Evolutionary conservation across 140 eudicot genomes (phyloP).

Genomic region (Eryngium alpinum): DNA sequence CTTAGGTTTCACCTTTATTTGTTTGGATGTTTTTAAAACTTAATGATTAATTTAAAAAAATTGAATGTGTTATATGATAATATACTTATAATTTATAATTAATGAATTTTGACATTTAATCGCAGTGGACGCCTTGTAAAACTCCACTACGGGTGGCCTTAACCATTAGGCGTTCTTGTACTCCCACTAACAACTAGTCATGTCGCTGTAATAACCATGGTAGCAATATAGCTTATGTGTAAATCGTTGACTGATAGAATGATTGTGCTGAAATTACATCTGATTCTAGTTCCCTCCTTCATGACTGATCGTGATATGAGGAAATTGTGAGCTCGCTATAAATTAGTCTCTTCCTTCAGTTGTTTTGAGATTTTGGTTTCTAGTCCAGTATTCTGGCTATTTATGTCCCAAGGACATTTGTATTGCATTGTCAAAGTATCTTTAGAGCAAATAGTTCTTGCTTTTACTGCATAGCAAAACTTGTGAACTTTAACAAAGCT

Average conservation of each 20-base stretch:
- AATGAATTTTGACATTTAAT: too few relatives aligned
- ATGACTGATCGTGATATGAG: neutral
- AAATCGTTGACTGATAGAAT: neutral
- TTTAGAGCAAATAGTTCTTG: neutral
- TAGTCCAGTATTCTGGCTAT: neutral
- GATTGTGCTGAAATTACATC: neutral
- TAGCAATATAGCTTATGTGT: neutral
- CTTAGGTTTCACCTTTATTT: too few relatives aligned
- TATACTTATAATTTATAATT: too few relatives aligned
- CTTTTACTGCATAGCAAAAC: neutral
- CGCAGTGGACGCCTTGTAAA: too few relatives aligned
- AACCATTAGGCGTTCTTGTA: too few relatives aligned
- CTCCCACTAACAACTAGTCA: too few relatives aligned
- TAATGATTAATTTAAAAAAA: too few relatives aligned
- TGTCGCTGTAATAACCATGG: too few relatives aligned
- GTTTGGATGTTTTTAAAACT: too few relatives aligned
- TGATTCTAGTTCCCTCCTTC: neutral
- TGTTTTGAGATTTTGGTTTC: neutral
- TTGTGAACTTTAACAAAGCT: neutral
- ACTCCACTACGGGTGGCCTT: too few relatives aligned
- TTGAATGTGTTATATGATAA: too few relatives aligned
- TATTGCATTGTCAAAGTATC: neutral
- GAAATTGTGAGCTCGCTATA: neutral
- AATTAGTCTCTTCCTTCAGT: neutral
- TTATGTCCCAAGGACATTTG: neutral